Evolutionary conservation across 148 eudicot genomes (phyloP), one percentile per base, ranked within the genome.

Genomic region (Rhododendron ferrugineum): DNA sequence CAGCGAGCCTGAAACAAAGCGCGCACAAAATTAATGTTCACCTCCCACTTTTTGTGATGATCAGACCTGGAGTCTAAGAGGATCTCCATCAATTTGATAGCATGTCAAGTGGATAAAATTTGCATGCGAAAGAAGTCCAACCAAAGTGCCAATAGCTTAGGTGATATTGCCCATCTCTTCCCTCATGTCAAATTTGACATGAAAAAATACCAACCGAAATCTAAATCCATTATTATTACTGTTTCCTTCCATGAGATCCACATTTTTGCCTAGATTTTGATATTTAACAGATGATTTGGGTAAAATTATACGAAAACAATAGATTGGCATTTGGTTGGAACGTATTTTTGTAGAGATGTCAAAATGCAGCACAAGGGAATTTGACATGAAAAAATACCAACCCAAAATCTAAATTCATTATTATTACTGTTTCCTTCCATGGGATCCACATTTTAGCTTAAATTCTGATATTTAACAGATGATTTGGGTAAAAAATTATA

Each of bases 1-100:
- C 44, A 40, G 44, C 7, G 44, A 0, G 76, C 99, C 99, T 96
- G 93, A 50, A 85, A 68, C 1, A 16, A 40, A 5, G 42, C 36
- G 80, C 8, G 28, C 3, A 18, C 28, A 26, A 26, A 68, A 32
- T 44, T 47, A 79, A n/a, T 37, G 42, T 28, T 34, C 46, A 64
- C 54, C 14, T 4, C 9, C 13, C 11, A 22, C 42, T 9, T 20
- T 82, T 49, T 16, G 16, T 7, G 83, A 50, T 34, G 47, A 32
- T 50, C 14, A 28, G 42, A 80, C 26, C 26, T 60, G 68, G 28
- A 22, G 18, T 60, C 68, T 23, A 60, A 23, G 26, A 60, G 11
- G 23, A 23, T 10, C 68, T 60, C 68, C 28, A 60, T 60, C 68
- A 60, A 60, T 22, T 60, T 60, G 68, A 60, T 26, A 2, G 28